phyloP scores from a whole-genome alignment of 306 rosid genomes.

The Pterocarpus macrocarpus region DNA sequence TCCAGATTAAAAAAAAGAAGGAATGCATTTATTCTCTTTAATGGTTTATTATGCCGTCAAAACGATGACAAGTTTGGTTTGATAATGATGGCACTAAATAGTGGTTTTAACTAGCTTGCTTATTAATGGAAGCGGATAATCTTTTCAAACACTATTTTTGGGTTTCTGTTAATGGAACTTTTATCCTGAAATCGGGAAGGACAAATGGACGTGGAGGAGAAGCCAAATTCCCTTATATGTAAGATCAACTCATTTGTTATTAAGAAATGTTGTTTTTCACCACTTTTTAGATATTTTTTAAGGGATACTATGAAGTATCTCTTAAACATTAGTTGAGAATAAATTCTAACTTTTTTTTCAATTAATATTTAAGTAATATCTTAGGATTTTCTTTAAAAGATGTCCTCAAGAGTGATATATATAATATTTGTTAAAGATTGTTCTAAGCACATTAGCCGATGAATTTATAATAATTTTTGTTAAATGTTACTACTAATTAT shows the following conservation, averaged over 20 bases:
- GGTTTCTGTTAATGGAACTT: constrained; percentile 39
- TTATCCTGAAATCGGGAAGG: constrained; percentile 52
- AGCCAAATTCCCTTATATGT: constrained; percentile 24
- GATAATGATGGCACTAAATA: constrained; percentile 43
- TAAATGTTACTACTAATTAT: too few species aligned
- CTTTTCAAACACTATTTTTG: constrained; percentile 47
- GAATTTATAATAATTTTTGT: too few species aligned
- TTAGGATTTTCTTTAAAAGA: too few species aligned
- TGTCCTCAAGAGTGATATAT: too few species aligned
- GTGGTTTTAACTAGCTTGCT: constrained; percentile 38
- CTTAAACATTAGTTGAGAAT: too few species aligned
- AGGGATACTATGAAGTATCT: too few species aligned
- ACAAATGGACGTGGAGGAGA: constrained; percentile 54
- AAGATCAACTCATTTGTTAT: constrained; percentile 11
- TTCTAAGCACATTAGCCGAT: too few species aligned
- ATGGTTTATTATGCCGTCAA: constrained; percentile 51
- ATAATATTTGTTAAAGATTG: too few species aligned
- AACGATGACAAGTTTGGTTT: constrained; percentile 29
- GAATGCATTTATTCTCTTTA: constrained; percentile 40
- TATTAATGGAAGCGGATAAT: constrained; percentile 65
- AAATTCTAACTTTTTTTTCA: too few species aligned
- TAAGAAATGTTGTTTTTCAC: too few species aligned
- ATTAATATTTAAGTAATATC: too few species aligned
- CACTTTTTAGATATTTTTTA: too few species aligned
- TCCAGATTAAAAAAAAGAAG: background rate